Conservation (phyloP, 2,329 filamentous ascomycete species). For the Fusarium lyarnte region DNA sequence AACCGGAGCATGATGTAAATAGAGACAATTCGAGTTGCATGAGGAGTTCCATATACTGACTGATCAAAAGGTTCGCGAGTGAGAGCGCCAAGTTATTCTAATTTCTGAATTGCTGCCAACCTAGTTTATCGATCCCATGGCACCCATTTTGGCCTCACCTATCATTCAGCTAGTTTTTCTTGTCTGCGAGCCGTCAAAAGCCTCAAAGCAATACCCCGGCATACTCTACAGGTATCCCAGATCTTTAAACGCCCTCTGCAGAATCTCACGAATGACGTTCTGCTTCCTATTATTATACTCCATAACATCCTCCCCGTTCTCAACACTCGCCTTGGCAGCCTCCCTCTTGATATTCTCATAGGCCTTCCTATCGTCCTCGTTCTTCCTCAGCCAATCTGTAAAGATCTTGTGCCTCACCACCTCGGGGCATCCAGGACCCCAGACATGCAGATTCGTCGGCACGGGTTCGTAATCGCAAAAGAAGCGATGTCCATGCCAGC, state of each 20-base stretch:
- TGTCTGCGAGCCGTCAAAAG: fast-evolving
- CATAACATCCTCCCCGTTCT: conserved; percentile 44
- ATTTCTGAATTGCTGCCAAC: too few species aligned
- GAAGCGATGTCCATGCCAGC: conserved; percentile 60
- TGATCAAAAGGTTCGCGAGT: too few species aligned
- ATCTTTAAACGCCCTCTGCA: conserved; percentile 41
- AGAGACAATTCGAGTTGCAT: too few species aligned
- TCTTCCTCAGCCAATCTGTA: conserved; percentile 53
- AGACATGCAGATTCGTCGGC: conserved; percentile 60
- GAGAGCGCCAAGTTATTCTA: too few species aligned
- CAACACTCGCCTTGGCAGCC: neutral
- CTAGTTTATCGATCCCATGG: too few species aligned
- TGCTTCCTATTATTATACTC: conserved; percentile 57
- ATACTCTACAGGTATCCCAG: conserved; percentile 26
- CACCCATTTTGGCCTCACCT: too few species aligned
- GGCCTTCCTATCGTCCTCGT: conserved; percentile 50
- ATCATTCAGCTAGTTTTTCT: too few species aligned
- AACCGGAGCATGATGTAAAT: too few species aligned
- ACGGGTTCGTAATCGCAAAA: conserved; percentile 51
- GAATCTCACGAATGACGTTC: conserved; percentile 51
- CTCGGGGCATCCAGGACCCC: conserved; percentile 54
- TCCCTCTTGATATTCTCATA: conserved; percentile 44
- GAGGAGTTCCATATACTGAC: too few species aligned
- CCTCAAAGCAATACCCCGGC: fast-evolving
- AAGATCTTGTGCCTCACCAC: conserved; percentile 56